phyloP scores from a whole-genome alignment of 2,329 filamentous ascomycete species.

The Pyrenophora graminea region DNA sequence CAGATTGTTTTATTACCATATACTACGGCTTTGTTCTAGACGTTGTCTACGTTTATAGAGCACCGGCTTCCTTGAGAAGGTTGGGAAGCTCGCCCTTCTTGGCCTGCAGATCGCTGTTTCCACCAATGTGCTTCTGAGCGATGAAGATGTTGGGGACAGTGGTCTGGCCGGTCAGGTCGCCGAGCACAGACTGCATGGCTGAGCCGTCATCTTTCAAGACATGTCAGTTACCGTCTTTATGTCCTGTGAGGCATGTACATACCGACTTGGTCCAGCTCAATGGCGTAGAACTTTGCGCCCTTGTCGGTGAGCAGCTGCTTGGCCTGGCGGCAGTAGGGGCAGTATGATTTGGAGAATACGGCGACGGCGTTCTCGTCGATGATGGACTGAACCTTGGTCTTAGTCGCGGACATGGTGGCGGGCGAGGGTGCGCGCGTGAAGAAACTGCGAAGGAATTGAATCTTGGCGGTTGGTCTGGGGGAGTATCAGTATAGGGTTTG shows the following conservation, averaged over 20 bases:
- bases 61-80: constrained; percentile 67
- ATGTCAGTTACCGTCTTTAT: not conserved
- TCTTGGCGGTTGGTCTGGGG: constrained; percentile 50
- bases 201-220: constrained; percentile 70
- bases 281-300: constrained; percentile 71
- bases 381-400: constrained; percentile 79
- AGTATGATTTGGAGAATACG: constrained; percentile 97
- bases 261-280: constrained; percentile 88
- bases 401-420: constrained; percentile 78
- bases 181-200: constrained; percentile 81
- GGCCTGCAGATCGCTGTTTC: constrained; percentile 85
- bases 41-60: constrained; percentile 53
- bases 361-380: constrained; percentile 90
- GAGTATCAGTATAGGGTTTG: constrained; percentile 1
- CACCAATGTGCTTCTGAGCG: constrained; percentile 85
- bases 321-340: constrained; percentile 83
- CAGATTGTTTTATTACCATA: not conserved
- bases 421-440: constrained; percentile 65
- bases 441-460: constrained; percentile 72
- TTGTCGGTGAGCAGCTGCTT: constrained; percentile 74
- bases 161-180: constrained; percentile 78
- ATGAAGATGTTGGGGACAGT: constrained; percentile 98
- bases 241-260: constrained; percentile 47
- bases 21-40: no score
- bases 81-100: constrained; percentile 66